Percentiles rank a stretch among this genome's conserved stretches.
phyloP scores from a whole-genome alignment of 352 stramenopile genomes.

The Globisporangium uncinulatum region DNA sequence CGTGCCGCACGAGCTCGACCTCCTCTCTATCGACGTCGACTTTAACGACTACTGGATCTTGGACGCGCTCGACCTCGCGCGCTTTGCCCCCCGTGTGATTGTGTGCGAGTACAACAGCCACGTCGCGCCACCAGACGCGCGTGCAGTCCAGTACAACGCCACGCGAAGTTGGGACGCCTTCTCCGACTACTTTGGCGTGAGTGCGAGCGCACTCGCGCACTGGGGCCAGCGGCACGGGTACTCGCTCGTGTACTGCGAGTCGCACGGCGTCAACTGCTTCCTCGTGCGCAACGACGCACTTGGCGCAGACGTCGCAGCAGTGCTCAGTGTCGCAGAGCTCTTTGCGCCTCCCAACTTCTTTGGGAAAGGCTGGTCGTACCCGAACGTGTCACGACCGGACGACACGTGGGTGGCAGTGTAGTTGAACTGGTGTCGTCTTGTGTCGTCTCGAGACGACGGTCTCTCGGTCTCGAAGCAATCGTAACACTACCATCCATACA shows the following conservation, averaged over 20 bases:
- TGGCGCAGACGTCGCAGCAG: slow-evolving; percentile 26
- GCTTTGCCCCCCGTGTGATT: slow-evolving; percentile 47
- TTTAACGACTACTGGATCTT: slow-evolving; percentile 79
- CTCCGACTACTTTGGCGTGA: slow-evolving; percentile 55
- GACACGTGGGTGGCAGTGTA: slow-evolving; percentile 43
- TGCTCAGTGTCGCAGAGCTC: slow-evolving; percentile 28
- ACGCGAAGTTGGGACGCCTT: slow-evolving; percentile 36
- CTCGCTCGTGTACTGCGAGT: slow-evolving; percentile 77
- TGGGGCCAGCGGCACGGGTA: slow-evolving; percentile 41
- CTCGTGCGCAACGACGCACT: slow-evolving; percentile 50
- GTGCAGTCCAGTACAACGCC: slow-evolving; percentile 40
- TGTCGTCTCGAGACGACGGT: background rate
- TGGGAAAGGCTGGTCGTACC: slow-evolving; percentile 44
- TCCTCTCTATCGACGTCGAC: slow-evolving; percentile 67
- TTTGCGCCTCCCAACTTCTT: slow-evolving; percentile 65
- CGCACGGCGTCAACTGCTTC: slow-evolving; percentile 71
- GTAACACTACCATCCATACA: background rate
- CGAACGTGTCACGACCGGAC: slow-evolving; percentile 25
- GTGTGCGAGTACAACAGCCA: slow-evolving; percentile 65
- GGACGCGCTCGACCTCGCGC: slow-evolving; percentile 32
- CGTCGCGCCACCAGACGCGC: slow-evolving; percentile 32
- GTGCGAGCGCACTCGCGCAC: slow-evolving; percentile 37
- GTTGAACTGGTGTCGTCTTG: background rate
- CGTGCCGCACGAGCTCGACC: slow-evolving; percentile 32
- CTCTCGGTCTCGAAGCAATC: background rate